Conservation (phyloP, 169 alveolate species). For the Cryptosporidium tyzzeri region DNA sequence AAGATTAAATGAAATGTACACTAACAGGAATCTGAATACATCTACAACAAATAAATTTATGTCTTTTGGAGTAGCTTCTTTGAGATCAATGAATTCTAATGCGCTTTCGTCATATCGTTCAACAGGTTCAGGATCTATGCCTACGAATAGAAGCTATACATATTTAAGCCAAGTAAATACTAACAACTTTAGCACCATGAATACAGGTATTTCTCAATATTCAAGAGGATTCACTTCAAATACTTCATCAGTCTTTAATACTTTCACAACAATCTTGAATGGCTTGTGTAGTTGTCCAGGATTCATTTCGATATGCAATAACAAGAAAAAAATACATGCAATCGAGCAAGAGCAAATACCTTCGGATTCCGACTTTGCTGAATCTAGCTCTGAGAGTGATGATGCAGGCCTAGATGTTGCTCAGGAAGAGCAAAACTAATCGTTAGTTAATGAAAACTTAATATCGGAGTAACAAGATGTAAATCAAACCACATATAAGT, state of each 20-base stretch:
- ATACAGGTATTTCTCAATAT: conserved; percentile 4
- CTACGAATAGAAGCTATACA: conserved; percentile 69
- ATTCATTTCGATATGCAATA: conserved; percentile 52
- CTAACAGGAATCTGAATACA: neutral
- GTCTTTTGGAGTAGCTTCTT: conserved; percentile 54
- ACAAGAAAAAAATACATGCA: conserved; percentile 35
- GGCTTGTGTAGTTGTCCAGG: conserved; percentile 74
- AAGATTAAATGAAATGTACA: conserved; percentile 44
- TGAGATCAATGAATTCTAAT: neutral
- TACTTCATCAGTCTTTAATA: conserved; percentile 7
- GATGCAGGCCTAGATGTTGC: conserved; percentile 61
- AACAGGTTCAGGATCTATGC: conserved; percentile 14
- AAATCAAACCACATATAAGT: neutral
- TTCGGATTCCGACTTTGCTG: conserved; percentile 74
- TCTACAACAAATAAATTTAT: conserved; percentile 30
- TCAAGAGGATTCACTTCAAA: conserved; percentile 20
- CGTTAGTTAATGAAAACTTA: neutral
- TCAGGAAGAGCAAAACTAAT: conserved; percentile 43
- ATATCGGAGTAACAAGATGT: conserved; percentile 5
- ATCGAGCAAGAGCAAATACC: conserved; percentile 65
- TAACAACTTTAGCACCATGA: neutral
- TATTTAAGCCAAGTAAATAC: conserved; percentile 36
- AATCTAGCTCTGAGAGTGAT: conserved; percentile 55
- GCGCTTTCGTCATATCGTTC: conserved; percentile 21
- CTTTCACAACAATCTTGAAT: conserved; percentile 21